Percentiles rank a stretch among this genome's conserved stretches.
phyloP scores from a whole-genome alignment of 495 filamentous ascomycete species.

The Viridothelium virens region DNA sequence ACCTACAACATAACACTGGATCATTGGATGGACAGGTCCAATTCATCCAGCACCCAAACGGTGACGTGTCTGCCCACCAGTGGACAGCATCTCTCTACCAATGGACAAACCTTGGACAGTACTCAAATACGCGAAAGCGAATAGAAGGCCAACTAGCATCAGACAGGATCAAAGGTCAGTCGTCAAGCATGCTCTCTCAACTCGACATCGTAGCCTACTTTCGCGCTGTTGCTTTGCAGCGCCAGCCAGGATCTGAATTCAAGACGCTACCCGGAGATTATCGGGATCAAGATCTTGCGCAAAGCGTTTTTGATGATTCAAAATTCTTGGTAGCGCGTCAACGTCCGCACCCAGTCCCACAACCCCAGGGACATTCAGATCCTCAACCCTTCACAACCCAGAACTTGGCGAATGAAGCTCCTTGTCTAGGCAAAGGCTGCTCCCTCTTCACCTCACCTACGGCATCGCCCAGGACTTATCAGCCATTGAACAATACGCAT shows the following conservation, averaged over 20 bases:
- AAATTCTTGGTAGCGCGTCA: background rate
- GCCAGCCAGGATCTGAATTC: constrained; percentile 14
- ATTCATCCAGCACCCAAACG: constrained; percentile 35
- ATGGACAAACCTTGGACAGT: constrained; percentile 35
- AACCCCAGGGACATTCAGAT: background rate
- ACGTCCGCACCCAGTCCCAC: background rate
- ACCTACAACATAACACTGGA: constrained; percentile 27
- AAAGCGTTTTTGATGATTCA: background rate
- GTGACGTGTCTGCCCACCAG: constrained; percentile 36
- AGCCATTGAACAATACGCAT: background rate
- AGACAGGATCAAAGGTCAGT: constrained; percentile 30
- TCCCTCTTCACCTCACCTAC: background rate
- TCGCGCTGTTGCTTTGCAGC: constrained; percentile 31
- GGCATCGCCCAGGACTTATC: background rate
- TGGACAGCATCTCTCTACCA: constrained; percentile 29
- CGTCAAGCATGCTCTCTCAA: constrained; percentile 23
- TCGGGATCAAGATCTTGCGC: background rate
- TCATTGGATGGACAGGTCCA: constrained; percentile 29
- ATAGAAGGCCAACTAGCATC: constrained; percentile 33
- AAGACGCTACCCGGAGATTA: background rate
- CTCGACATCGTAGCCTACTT: constrained; percentile 33
- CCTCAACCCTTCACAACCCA: background rate
- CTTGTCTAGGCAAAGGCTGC: background rate
- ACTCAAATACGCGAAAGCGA: constrained; percentile 31
- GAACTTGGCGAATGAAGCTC: background rate